Base-by-base conservation (phyloP, 495 filamentous ascomycete species). In the Darksidea phi region DNA sequence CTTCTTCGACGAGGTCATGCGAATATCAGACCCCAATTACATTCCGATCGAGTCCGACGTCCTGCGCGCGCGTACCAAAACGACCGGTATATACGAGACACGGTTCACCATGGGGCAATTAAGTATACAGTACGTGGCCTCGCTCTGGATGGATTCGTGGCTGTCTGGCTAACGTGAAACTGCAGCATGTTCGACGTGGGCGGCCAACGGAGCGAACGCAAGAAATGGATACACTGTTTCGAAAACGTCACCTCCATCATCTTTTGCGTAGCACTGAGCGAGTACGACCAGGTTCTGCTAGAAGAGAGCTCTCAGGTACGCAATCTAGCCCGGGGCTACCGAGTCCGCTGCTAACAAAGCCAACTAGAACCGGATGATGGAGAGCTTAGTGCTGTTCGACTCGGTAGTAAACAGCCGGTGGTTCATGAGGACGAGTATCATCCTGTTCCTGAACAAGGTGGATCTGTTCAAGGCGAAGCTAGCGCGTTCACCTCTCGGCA, bases 191-290 rank as follows among this genome's bases (percentile, higher is more conserved):
- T 98, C 72, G 94, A 98, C 73, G 94, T 98, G 20, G 94, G 94
- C 58, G 94, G 94, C 32, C 94, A 98, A 77, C 80, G 94, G 66
- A 96, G 91, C 73, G 94, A 98, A 73, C 84, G 94, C 54, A 98
- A 98, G 77, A 98, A 98, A 76, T 98, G 94, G 94, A 98, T 98
- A 69, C 94, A 98, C 76, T 98, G 94, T 78, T 98, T 98, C 72
- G 94, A 98, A 73, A 96, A 97, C 65, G 94, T 98, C 64, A 98
- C 94, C 10, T 98, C 94, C n/a, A 98, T 98, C 74, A 97, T 98
- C 68, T 98, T 98, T 78, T 97, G 94, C 67, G 94, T 98, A 45
- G 95, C 94, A 18, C 78, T 98, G 65, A 97, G 95, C 79, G 94
- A 98, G 74, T 98, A 98, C 73, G 94, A 98, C 70, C 94, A 98